Conservation (phyloP, 148 eudicot genomes). For the Fallopia convolvulus region DNA sequence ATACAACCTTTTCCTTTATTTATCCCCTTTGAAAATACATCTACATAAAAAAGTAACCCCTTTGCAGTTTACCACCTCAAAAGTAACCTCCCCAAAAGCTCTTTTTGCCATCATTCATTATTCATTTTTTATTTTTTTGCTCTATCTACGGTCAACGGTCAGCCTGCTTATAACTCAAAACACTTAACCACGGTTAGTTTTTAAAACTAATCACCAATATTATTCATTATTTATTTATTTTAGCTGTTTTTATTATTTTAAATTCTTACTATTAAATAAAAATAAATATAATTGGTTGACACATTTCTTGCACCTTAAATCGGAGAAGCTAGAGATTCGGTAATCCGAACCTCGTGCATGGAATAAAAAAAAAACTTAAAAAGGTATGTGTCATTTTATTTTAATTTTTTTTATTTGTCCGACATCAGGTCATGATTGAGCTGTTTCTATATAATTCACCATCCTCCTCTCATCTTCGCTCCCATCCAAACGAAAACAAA, state of each 20-base stretch:
- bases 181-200: neutral
- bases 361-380: neutral
- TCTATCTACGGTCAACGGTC: neutral
- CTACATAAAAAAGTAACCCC: neutral
- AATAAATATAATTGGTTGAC: neutral
- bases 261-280: neutral
- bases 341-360: neutral
- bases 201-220: too few relatives aligned
- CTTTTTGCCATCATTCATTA: neutral
- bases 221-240: neutral
- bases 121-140: neutral
- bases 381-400: neutral
- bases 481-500: slow-evolving; percentile 1
- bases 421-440: slow-evolving; percentile 11
- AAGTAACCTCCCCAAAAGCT: neutral
- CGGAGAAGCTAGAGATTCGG: neutral
- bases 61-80: slow-evolving; percentile 6
- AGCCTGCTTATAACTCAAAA: neutral
- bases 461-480: neutral
- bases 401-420: neutral
- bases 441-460: neutral
- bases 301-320: neutral
- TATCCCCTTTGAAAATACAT: neutral
- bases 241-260: neutral
- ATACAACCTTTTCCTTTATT: neutral